Evolutionary conservation across 306 rosid species (phyloP), one percentile per base, ranked within the genome.

Genomic region (Prunus dulcis): DNA sequence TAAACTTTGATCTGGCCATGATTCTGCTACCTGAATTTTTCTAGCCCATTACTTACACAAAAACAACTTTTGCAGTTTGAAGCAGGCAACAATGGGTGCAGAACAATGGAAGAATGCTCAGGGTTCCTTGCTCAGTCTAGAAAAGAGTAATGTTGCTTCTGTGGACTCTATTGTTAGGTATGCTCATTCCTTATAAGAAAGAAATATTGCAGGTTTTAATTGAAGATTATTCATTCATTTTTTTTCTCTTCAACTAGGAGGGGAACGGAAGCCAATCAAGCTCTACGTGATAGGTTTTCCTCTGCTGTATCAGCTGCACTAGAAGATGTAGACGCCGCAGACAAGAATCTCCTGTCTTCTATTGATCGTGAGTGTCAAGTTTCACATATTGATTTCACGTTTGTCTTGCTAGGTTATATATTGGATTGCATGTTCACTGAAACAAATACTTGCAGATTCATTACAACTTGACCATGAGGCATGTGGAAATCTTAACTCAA

Each of bases 31-130:
- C 22, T 69, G 69, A 57, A 3, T 66, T 71, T 78, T 57, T 78
- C 70, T 38, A 14, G 58, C 55, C 17, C 53, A 63, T 79, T 71
- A 62, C 82, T 84, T 38, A 50, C 73, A 41, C 69, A 12, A 6
- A 74, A 61, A 53, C 64, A 62, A 67, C 67, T 49, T 73, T 51
- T 81, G 88, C 91, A 96, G 99, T 81, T 83, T 96, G 84, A 86
- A 84, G 76, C 91, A 96, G 88, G 93, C 98, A 58, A 78, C 90
- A 47, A 87, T 86, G 76, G 99, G 99, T 73, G 86, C 92, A 55
- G 91, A 89, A 80, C 99, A 96, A 84, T 96, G 99, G 99, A 89
- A 77, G 78, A 89, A 83, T 55, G 99, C 99, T 80, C 93, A 96
- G 66, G 99, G 89, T 63, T 96, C 98, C 77, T 88, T 96, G 88